Percentiles rank a stretch among this genome's conserved stretches.
Evolutionary conservation across 352 stramenopile species (phyloP).

Genomic region (Globisporangium spiculum): DNA sequence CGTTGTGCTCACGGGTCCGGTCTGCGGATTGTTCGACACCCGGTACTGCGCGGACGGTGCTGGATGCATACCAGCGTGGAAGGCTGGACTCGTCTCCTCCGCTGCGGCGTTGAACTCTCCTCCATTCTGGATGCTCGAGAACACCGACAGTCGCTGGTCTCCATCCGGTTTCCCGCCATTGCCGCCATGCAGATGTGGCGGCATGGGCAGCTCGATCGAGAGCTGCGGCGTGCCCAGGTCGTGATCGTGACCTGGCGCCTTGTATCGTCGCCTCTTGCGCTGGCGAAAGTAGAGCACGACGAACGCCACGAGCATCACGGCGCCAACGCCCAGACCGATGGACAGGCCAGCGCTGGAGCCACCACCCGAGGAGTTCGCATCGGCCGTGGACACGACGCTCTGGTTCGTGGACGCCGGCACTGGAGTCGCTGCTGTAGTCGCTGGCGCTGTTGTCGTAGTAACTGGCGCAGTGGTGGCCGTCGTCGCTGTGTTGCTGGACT

Average conservation of each 20-base stretch:
- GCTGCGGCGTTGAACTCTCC: constrained; percentile 13
- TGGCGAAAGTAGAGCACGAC: constrained; percentile 19
- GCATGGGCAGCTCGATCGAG: constrained; percentile 20
- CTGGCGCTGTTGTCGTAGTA: background rate
- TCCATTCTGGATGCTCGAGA: constrained; percentile 17
- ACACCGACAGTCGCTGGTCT: constrained; percentile 15
- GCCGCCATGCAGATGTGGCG: background rate
- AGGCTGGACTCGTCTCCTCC: constrained; percentile 7
- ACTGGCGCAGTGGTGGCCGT: background rate
- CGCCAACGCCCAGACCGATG: constrained; percentile 14
- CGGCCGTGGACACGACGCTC: constrained; percentile 10
- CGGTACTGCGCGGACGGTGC: constrained; percentile 10
- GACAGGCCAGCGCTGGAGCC: constrained; percentile 7
- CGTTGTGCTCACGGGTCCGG: constrained; percentile 10
- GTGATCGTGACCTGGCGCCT: constrained; percentile 3
- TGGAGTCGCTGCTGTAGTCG: background rate
- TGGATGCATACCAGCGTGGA: background rate
- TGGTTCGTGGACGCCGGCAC: background rate
- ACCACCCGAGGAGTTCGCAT: background rate
- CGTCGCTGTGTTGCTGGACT: background rate
- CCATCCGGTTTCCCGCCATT: background rate
- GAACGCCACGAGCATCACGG: constrained; percentile 12
- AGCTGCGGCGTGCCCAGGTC: constrained; percentile 23
- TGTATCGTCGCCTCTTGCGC: constrained; percentile 14
- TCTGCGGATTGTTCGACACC: constrained; percentile 16